phyloP scores from a whole-genome alignment of 495 filamentous ascomycete species.

The Pyrenula aspistea region DNA sequence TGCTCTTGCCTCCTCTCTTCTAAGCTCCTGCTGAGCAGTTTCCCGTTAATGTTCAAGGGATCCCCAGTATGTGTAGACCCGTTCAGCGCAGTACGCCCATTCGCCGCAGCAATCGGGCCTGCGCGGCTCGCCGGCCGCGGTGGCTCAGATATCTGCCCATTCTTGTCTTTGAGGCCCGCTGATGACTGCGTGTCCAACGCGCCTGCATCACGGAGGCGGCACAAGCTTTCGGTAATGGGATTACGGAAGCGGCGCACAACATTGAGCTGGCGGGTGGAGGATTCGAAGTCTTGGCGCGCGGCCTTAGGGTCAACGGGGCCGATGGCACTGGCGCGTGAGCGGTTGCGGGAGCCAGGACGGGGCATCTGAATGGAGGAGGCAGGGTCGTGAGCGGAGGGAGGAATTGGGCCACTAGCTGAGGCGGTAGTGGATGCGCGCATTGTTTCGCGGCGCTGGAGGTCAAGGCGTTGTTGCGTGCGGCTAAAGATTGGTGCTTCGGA shows the following conservation, averaged over 20 bases:
- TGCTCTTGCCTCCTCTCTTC: neutral
- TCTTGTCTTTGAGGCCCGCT: neutral
- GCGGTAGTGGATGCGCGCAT: neutral
- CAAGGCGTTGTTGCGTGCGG: conserved; percentile 1
- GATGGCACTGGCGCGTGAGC: neutral
- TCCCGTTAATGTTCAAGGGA: neutral
- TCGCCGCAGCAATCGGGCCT: neutral
- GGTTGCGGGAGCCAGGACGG: neutral
- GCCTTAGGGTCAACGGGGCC: neutral
- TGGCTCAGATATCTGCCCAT: neutral
- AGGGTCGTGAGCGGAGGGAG: neutral
- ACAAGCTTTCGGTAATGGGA: neutral
- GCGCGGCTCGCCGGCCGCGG: neutral
- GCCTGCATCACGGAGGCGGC: neutral
- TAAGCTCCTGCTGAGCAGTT: neutral
- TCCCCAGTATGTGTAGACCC: neutral
- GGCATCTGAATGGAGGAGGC: neutral
- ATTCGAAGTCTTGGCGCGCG: conserved; percentile 1
- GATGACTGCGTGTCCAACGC: neutral
- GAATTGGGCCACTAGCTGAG: neutral
- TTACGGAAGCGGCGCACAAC: neutral
- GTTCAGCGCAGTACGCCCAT: neutral
- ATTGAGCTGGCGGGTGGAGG: neutral
- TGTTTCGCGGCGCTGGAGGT: conserved; percentile 1
- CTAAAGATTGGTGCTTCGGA: neutral